Percentiles rank a stretch among this genome's conserved stretches.
These are phyloP conservation scores for Neurospora hispaniola DNA, from an alignment of 495 filamentous ascomycete genomes.

Conservation along the genomic window DNA sequence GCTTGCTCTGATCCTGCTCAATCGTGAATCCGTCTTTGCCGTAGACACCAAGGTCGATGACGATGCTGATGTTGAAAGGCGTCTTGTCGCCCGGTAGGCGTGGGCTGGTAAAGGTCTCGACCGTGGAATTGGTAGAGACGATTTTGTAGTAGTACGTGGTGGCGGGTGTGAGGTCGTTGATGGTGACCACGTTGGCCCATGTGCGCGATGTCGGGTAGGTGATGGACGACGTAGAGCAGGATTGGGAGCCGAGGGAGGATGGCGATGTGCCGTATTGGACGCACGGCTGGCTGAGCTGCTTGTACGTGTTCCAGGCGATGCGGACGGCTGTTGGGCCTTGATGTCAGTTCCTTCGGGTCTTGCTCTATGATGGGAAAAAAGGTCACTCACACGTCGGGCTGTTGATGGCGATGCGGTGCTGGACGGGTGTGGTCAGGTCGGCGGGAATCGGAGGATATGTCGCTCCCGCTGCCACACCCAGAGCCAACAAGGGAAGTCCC, in stretches of 20 bases:
- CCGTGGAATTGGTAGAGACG: constrained; percentile 42
- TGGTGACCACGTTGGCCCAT: constrained; percentile 28
- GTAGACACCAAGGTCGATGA: constrained; percentile 41
- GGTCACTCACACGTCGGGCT: constrained; percentile 38
- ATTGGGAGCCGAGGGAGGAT: constrained; percentile 15
- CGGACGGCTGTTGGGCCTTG: constrained; percentile 35
- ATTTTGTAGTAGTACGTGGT: constrained; percentile 44
- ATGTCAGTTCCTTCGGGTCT: constrained; percentile 2
- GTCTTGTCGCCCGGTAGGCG: constrained; percentile 34
- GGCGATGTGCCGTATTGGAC: constrained; percentile 34
- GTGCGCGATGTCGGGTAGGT: constrained; percentile 33
- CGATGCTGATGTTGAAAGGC: constrained; percentile 30
- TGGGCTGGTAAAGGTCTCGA: constrained; percentile 46
- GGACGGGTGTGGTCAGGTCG: constrained; percentile 46
- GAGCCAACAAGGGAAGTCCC: constrained; percentile 33
- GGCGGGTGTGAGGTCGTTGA: constrained; percentile 23
- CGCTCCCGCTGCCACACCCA: constrained; percentile 28
- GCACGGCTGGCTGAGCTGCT: constrained; percentile 28
- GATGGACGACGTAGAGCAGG: constrained; percentile 27
- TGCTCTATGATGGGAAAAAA: neutral
- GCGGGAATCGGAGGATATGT: constrained; percentile 41
- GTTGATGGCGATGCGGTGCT: constrained; percentile 48
- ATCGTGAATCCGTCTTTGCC: constrained; percentile 48
- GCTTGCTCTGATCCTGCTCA: constrained; percentile 35
- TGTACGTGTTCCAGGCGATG: constrained; percentile 41